Evolutionary conservation across 495 filamentous ascomycete genomes (phyloP).

Genomic region (Aspergillus taichungensis): DNA sequence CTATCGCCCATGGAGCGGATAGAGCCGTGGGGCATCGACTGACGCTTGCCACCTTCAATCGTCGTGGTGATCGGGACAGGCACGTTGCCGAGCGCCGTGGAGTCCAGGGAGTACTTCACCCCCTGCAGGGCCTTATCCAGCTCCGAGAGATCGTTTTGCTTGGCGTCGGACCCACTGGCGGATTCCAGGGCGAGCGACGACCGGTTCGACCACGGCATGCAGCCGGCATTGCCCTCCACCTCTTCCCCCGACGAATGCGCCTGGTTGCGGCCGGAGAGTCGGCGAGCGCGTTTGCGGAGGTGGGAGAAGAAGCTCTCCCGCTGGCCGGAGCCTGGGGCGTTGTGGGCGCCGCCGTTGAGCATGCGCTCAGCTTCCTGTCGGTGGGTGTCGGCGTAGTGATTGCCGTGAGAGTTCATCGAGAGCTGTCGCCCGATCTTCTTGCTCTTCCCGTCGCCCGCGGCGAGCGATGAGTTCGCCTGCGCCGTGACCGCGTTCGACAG

Average conservation of each 20-base stretch:
- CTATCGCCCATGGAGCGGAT: conserved; percentile 56
- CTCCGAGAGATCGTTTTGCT: conserved; percentile 46
- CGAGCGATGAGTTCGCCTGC: conserved; percentile 53
- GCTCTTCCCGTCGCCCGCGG: conserved; percentile 45
- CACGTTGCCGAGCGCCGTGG: conserved; percentile 37
- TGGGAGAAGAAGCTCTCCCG: conserved; percentile 98
- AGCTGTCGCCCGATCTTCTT: conserved; percentile 96
- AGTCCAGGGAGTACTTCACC: conserved; percentile 55
- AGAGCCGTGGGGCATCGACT: conserved; percentile 66
- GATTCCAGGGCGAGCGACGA: conserved; percentile 77
- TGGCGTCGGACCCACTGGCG: conserved; percentile 37
- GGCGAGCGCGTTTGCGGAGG: conserved; percentile 82
- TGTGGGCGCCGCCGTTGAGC: conserved; percentile 68
- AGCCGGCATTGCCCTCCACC: conserved; percentile 84
- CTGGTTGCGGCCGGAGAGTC: conserved; percentile 86
- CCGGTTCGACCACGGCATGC: conserved; percentile 78
- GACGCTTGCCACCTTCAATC: conserved; percentile 50
- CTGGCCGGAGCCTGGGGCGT: conserved; percentile 56
- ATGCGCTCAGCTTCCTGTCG: conserved; percentile 86
- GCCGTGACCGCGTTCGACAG: conserved; percentile 87
- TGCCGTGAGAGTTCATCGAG: conserved; percentile 88
- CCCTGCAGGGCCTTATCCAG: conserved; percentile 76
- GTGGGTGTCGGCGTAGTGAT: conserved; percentile 80
- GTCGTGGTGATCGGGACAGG: conserved; percentile 37
- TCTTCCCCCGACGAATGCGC: conserved; percentile 69